Base-by-base conservation (phyloP, 2,329 filamentous ascomycete genomes). In the Ilyonectria destructans region DNA sequence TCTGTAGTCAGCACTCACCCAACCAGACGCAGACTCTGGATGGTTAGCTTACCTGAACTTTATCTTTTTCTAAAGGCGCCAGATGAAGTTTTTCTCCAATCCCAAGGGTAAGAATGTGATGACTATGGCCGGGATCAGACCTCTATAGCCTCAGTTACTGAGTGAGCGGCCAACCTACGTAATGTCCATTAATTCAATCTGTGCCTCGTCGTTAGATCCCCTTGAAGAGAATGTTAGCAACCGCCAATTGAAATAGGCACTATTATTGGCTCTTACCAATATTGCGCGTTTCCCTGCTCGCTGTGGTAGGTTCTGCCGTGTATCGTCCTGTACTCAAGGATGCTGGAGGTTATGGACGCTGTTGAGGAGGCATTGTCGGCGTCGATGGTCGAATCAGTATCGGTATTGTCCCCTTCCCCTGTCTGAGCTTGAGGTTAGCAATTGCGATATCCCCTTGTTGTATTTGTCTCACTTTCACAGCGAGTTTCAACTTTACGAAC, bases 241-340 rank as follows among this genome's bases (percentile, higher is more conserved):
- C 2, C 1, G 15, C 6, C 3, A 61, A 62, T 9, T 48, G 21
- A 4, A 7, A 1, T 1, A 15, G 45, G 5, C 2, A 17, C 7
- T 1, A 1, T 23, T 4, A 0, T 1, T 54, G 8, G 29, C 0
- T 23, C 17, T 15, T 58, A 71, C 75, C 77, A 79, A 21, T 78
- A 78, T 2, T 77, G 77, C 5, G 72, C 67, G 61, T 67, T 62
- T 0, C 71, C 68, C 6, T 73, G 74, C 12, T 74, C 73, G 19
- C 72, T 74, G 1, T 76, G 68, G 17, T 73, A 76, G 0, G 74
- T 74, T 7, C 73, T 67, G 1, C 74, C 74, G 13, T 76, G 71
- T 0, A 75, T 70, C 0, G 62, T 75, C 2, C 74, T 62, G 23
- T 75, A 76, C 10, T 74, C 60, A 0, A 76, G 65, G 4, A 76